Base-by-base conservation (phyloP, 179 eudicot genomes). In the Nepenthes alata region DNA sequence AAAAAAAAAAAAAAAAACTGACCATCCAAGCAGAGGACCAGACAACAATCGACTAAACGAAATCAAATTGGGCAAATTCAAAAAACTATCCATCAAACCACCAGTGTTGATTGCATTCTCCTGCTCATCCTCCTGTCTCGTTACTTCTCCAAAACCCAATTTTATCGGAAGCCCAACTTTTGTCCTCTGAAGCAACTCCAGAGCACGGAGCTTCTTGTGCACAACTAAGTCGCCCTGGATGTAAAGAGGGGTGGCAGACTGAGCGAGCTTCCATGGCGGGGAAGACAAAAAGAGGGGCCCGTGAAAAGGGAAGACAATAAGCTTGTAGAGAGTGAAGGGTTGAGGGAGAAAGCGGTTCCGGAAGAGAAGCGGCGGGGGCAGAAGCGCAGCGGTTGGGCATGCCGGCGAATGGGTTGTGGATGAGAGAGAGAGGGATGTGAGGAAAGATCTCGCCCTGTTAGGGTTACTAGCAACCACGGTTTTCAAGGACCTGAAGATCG, bases 11-110 rank as follows among this genome's bases (percentile, higher is more conserved):
- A 12, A 10, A 54, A 37, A 3, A 14, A 13, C 76, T 60, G 70
- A 91, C 98, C 96, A 91, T 69, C 93, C 96, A 37, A 91, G 78
- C 36, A 90, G 54, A 2, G 96, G 96, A n/a, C 98, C 98, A 34
- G 95, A 89, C 15, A 81, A 60, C 81, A 89, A 53, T 11, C 96
- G 74, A 49, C 79, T 61, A 55, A 88, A 63, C 10, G 98, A 91
- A 36, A 91, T 75, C 60, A 84, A 81, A 76, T 86, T 91, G 2
- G 98, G 98, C 73, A 73, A 74, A 71, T 88, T 88, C 41, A 84
- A 67, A 51, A 81, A 86, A 66, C 73, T 76, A 59, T 75, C 78
- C 12, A 47, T 79, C 60, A 83, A 74, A 0, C 72, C 77, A 64
- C 61, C 62, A 14, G 64, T 72, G n/a, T 48, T 53, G 16, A 51